These are phyloP conservation scores for Pseudomassariella vexata DNA, from an alignment of 2,329 filamentous ascomycete species.

Conservation along the genomic window DNA sequence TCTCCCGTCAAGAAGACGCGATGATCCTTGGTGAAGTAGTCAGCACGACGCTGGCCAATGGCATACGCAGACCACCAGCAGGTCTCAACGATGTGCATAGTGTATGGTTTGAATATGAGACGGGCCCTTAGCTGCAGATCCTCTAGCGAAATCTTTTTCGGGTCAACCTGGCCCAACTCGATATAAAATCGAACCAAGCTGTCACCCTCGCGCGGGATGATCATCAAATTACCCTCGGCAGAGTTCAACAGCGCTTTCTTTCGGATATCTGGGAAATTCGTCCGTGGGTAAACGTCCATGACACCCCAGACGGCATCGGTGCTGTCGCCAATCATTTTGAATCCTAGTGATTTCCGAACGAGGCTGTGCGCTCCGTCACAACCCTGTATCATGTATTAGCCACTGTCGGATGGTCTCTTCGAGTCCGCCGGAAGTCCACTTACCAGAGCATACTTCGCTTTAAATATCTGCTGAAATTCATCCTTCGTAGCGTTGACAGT, in stretches of 20 bases:
- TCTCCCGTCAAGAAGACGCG: slow-evolving; percentile 59
- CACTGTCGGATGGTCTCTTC: too few relatives aligned
- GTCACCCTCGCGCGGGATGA: slow-evolving; percentile 57
- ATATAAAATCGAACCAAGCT: slow-evolving; percentile 57
- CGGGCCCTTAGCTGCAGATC: slow-evolving; percentile 47
- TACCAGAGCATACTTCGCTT: slow-evolving; percentile 47
- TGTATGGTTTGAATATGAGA: slow-evolving; percentile 48
- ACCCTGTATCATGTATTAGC: too few relatives aligned
- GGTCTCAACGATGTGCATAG: slow-evolving; percentile 47
- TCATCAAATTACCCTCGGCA: slow-evolving; percentile 47
- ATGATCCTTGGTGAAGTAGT: slow-evolving; percentile 49
- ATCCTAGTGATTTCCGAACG: slow-evolving; percentile 43
- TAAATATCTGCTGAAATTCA: slow-evolving; percentile 31
- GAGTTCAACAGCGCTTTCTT: slow-evolving; percentile 51
- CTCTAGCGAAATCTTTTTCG: slow-evolving; percentile 44
- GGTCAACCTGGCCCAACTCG: slow-evolving; percentile 43
- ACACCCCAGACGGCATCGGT: slow-evolving; percentile 21
- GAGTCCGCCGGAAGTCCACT: too few relatives aligned
- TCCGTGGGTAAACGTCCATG: slow-evolving; percentile 49
- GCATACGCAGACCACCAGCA: slow-evolving; percentile 60
- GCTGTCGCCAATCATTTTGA: slow-evolving; percentile 46
- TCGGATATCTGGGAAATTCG: slow-evolving; percentile 58
- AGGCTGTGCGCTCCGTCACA: slow-evolving; percentile 46
- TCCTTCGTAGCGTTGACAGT: slow-evolving; percentile 35
- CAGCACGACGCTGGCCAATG: slow-evolving; percentile 56